phyloP scores from a whole-genome alignment of 257 asterid genomes.

The Salvia miltiorrhiza region DNA sequence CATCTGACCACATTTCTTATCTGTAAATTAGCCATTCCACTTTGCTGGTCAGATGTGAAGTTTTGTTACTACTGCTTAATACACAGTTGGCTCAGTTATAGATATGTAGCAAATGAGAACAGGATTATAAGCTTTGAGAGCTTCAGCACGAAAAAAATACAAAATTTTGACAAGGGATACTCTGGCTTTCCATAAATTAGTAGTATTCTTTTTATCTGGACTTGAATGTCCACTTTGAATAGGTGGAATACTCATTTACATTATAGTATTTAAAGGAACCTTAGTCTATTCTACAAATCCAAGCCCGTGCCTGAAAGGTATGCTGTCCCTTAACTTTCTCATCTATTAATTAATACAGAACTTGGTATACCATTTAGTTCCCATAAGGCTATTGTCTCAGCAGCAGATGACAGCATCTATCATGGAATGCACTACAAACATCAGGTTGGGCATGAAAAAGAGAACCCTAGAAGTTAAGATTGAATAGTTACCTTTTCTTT shows the following conservation, averaged over 20 bases:
- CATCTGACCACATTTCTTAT: not conserved
- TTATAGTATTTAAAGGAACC: not conserved
- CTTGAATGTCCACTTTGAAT: too few species aligned
- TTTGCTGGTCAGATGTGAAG: not conserved
- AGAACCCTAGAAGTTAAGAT: not conserved
- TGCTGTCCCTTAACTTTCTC: too few species aligned
- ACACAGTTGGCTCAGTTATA: not conserved
- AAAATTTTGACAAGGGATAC: not conserved
- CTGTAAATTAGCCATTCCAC: not conserved
- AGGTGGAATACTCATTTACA: not conserved
- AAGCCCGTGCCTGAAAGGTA: not conserved
- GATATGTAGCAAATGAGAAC: not conserved
- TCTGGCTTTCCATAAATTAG: not conserved
- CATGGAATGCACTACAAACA: not conserved
- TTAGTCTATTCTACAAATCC: not conserved
- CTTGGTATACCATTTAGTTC: not conserved
- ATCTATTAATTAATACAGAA: too few species aligned
- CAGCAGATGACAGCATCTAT: not conserved
- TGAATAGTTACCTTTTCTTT: not conserved
- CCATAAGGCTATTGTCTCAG: not conserved
- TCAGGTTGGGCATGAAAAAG: not conserved
- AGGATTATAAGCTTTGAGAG: not conserved
- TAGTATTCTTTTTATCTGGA: too few species aligned
- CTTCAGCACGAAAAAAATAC: not conserved
- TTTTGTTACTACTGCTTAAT: not conserved